Evolutionary conservation across 257 asterid genomes (phyloP).

Genomic region (Capsicum rhomboideum): DNA sequence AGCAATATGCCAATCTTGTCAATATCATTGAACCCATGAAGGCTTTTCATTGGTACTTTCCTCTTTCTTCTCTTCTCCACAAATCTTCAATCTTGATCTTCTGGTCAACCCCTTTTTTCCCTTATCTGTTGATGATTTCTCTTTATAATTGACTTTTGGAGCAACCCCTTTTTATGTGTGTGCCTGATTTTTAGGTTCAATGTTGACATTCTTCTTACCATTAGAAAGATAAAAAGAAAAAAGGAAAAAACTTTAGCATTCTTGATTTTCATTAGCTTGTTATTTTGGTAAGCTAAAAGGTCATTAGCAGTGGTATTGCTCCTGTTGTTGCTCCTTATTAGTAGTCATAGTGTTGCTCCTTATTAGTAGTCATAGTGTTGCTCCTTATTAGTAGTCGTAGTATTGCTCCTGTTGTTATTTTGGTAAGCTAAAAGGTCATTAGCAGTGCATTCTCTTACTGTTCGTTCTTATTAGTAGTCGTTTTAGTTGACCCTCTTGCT

Average conservation of each 20-base stretch:
- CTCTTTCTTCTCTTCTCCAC: not conserved
- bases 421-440: too few species aligned
- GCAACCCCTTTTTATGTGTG: not conserved
- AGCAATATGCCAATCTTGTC: conserved; percentile 66
- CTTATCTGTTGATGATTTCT: not conserved
- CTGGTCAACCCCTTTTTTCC: not conserved
- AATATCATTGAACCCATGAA: conserved; percentile 71
- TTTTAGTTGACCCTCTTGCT: too few species aligned
- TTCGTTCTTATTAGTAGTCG: too few species aligned
- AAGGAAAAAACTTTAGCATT: not conserved
- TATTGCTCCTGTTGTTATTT: too few species aligned
- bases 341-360: too few species aligned
- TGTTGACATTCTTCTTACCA: not conserved
- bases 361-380: too few species aligned
- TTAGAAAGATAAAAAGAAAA: not conserved
- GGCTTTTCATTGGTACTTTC: conserved; percentile 43
- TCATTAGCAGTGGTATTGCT: too few species aligned
- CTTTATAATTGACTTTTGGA: not conserved
- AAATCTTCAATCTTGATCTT: not conserved
- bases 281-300: not conserved
- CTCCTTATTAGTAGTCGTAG: too few species aligned
- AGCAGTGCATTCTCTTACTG: too few species aligned
- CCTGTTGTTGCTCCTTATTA: too few species aligned
- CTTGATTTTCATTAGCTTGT: not conserved
- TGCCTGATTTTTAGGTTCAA: not conserved